phyloP scores from a whole-genome alignment of 1,139 yeast genomes.

The Hyphopichia pseudoburtonii region DNA sequence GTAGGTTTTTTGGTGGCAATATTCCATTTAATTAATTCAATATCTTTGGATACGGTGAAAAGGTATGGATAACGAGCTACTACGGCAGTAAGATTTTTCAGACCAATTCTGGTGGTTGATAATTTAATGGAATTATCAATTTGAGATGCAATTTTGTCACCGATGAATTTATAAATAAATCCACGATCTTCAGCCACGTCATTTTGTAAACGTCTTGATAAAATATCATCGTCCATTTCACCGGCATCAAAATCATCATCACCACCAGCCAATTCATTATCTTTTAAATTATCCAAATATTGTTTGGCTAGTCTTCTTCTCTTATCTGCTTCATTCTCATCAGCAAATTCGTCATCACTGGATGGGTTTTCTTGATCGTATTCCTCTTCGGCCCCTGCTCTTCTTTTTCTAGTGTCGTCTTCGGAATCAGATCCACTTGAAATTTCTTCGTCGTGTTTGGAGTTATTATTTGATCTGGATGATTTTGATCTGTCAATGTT shows the following conservation, averaged over 20 bases:
- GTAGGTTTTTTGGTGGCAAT: slow-evolving; percentile 48
- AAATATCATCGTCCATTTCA: slow-evolving; percentile 83
- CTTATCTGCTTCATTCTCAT: slow-evolving; percentile 88
- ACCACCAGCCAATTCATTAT: slow-evolving; percentile 48
- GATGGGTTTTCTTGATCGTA: slow-evolving; percentile 43
- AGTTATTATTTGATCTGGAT: slow-evolving; percentile 11
- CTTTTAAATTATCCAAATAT: slow-evolving; percentile 75
- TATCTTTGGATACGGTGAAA: slow-evolving; percentile 83
- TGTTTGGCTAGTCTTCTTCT: slow-evolving; percentile 93
- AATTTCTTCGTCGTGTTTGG: slow-evolving; percentile 37
- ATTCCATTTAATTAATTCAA: slow-evolving; percentile 77
- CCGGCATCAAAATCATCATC: slow-evolving; percentile 81
- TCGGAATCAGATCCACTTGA: slow-evolving; percentile 40
- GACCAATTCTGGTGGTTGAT: slow-evolving; percentile 56
- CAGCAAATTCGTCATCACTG: slow-evolving; percentile 68
- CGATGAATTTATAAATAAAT: slow-evolving; percentile 68
- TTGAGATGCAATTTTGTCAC: slow-evolving; percentile 45
- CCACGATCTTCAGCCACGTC: slow-evolving; percentile 94
- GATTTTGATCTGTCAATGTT: slow-evolving; percentile 12
- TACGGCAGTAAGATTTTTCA: slow-evolving; percentile 55
- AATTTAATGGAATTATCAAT: slow-evolving; percentile 34
- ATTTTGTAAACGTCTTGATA: slow-evolving; percentile 73
- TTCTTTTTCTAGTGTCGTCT: slow-evolving; percentile 15
- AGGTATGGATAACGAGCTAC: slow-evolving; percentile 58
- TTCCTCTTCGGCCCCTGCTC: slow-evolving; percentile 31